A percentile compares a stretch with the other conserved stretches of the same genome.
phyloP scores from a whole-genome alignment of 805 yeast species.

The Candida tallmaniae region DNA sequence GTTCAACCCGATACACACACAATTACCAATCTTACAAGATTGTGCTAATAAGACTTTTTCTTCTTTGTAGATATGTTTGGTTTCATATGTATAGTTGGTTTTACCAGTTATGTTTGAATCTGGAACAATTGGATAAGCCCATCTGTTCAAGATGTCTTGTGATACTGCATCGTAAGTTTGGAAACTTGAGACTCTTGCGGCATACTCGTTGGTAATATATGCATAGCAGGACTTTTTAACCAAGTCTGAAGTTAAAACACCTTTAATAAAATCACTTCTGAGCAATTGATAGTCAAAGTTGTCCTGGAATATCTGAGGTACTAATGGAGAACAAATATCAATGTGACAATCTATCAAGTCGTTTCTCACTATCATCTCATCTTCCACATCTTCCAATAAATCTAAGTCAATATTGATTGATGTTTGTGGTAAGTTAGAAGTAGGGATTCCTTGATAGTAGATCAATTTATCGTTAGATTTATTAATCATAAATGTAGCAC shows the following conservation, averaged over 20 bases:
- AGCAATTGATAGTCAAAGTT: constrained; percentile 90
- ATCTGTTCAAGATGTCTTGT: constrained; percentile 84
- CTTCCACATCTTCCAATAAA: constrained; percentile 64
- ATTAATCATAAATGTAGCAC: constrained; percentile 82
- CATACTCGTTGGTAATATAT: constrained; percentile 72
- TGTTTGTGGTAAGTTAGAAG: constrained; percentile 33
- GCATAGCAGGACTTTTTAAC: constrained; percentile 89
- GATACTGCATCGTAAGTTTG: constrained; percentile 89
- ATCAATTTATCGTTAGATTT: constrained; percentile 70
- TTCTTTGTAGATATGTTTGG: constrained; percentile 86
- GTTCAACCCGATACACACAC: constrained; percentile 78
- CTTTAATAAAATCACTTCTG: constrained; percentile 83
- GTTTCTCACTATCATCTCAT: constrained; percentile 75
- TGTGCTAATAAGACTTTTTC: constrained; percentile 86
- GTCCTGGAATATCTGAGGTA: constrained; percentile 93
- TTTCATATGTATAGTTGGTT: constrained; percentile 76
- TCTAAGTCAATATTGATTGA: constrained; percentile 74
- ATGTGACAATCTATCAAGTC: constrained; percentile 95
- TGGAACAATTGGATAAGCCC: constrained; percentile 89
- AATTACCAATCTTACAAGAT: constrained; percentile 77
- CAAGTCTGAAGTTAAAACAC: constrained; percentile 85
- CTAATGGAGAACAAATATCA: constrained; percentile 91
- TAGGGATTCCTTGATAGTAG: constrained; percentile 76
- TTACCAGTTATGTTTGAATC: constrained; percentile 72
- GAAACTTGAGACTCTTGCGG: constrained; percentile 94